Percentiles rank a stretch among this genome's conserved stretches.
Evolutionary conservation across 352 stramenopile species (phyloP).

Genomic region (Pythium insidiosum): DNA sequence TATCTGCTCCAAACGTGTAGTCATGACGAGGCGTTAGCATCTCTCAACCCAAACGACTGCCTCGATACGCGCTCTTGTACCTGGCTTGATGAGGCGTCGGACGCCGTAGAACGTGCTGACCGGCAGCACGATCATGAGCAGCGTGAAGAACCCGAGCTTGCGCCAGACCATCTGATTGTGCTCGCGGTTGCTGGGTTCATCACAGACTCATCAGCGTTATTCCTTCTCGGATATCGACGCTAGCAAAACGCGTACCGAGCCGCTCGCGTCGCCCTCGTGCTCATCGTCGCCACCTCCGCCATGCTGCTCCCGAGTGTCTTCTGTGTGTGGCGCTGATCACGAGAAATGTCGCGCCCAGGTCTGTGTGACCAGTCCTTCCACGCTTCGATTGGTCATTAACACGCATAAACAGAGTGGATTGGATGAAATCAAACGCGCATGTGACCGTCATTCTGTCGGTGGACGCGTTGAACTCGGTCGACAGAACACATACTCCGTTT

Average conservation of each 20-base stretch:
- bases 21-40: too few relatives aligned
- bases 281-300: conserved; percentile 15
- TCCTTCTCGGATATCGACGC: background rate
- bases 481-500: too few relatives aligned
- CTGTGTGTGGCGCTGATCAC: background rate
- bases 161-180: conserved; percentile 68
- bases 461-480: too few relatives aligned
- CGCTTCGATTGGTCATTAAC: background rate
- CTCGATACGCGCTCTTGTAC: conserved; percentile 16
- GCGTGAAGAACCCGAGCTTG: conserved; percentile 66
- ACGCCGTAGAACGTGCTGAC: conserved; percentile 60
- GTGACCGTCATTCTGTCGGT: conserved; percentile 10
- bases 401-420: background rate
- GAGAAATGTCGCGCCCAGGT: background rate
- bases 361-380: background rate
- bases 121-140: conserved; percentile 56
- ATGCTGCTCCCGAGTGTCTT: conserved; percentile 1
- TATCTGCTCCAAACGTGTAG: conserved; percentile 27
- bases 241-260: conserved; percentile 6
- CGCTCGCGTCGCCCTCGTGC: conserved; percentile 11
- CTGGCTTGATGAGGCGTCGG: conserved; percentile 29
- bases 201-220: background rate
- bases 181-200: conserved; percentile 36
- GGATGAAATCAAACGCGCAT: conserved; percentile 3
- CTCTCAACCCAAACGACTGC: too few relatives aligned